Conservation (phyloP, 2,329 filamentous ascomycete species). For the Paracoccidioides lutzii region DNA sequence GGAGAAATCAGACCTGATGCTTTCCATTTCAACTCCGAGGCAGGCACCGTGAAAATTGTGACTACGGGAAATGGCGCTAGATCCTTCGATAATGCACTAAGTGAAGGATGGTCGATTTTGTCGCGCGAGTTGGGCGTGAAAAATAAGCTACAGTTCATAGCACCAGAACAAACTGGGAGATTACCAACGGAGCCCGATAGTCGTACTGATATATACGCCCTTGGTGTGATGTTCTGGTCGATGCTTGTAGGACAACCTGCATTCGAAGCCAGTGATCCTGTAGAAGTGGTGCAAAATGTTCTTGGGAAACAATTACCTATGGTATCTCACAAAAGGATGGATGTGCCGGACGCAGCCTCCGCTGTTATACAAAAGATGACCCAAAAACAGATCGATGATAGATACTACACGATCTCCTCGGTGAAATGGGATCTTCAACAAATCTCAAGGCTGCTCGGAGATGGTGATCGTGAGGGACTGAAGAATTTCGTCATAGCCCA, state of each 20-base stretch:
- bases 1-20: conserved; percentile 84
- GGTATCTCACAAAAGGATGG: conserved; percentile 63
- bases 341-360: conserved; percentile 71
- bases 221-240: conserved; percentile 81
- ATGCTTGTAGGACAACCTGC: conserved; percentile 67
- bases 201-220: conserved; percentile 83
- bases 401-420: conserved; percentile 81
- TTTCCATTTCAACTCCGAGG: conserved; percentile 69
- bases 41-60: conserved; percentile 60
- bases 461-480: conserved; percentile 60
- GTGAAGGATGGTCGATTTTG: conserved; percentile 72
- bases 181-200: conserved; percentile 86
- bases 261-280: conserved; percentile 64
- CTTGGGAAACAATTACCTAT: conserved; percentile 65
- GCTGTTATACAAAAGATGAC: conserved; percentile 86
- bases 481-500: conserved; percentile 62
- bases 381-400: conserved; percentile 70
- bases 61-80: conserved; percentile 78
- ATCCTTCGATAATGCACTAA: conserved; percentile 83
- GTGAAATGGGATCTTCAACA: conserved; percentile 67
- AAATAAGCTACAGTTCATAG: conserved; percentile 82
- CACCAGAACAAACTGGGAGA: conserved; percentile 85
- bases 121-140: conserved; percentile 76
- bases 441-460: conserved; percentile 59
- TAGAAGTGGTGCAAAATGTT: conserved; percentile 86